phyloP scores from a whole-genome alignment of 768 basidiomycete genomes.

The Rhizopogon salebrosus region DNA sequence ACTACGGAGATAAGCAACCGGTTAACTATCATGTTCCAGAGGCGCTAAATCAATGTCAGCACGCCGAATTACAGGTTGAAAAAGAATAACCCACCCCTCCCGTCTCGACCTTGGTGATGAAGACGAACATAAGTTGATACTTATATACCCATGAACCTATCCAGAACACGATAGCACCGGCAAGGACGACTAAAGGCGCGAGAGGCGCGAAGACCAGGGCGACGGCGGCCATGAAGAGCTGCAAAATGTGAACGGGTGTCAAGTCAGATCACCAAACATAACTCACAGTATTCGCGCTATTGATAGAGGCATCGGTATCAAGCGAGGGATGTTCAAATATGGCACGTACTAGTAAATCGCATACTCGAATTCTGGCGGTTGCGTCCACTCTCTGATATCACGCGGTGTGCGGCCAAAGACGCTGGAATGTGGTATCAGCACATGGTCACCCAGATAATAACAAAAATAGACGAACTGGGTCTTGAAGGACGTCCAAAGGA shows the following conservation, averaged over 20 bases:
- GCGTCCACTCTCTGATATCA: conserved; percentile 85
- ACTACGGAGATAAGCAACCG: conserved; percentile 73
- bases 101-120: conserved; percentile 81
- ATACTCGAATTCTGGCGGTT: conserved; percentile 87
- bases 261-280: conserved; percentile 1
- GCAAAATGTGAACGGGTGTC: conserved; percentile 7
- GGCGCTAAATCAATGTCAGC: conserved; percentile 43
- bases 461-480: conserved; percentile 51
- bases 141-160: conserved; percentile 86
- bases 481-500: conserved; percentile 80
- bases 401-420: conserved; percentile 85
- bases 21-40: conserved; percentile 95
- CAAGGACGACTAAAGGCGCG: conserved; percentile 83
- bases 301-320: conserved; percentile 1
- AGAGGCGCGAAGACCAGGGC: conserved; percentile 92
- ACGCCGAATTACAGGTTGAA: background rate
- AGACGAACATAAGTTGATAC: conserved; percentile 96
- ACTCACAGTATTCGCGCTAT: conserved; percentile 54
- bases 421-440: conserved; percentile 29
- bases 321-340: background rate
- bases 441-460: background rate
- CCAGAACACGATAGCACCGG: conserved; percentile 85
- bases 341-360: conserved; percentile 71
- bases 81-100: conserved; percentile 66
- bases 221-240: conserved; percentile 91